Percentiles rank a stretch among this genome's conserved stretches.
Conservation (phyloP, 208 protist species). For the Tritrichomonas musculus region DNA sequence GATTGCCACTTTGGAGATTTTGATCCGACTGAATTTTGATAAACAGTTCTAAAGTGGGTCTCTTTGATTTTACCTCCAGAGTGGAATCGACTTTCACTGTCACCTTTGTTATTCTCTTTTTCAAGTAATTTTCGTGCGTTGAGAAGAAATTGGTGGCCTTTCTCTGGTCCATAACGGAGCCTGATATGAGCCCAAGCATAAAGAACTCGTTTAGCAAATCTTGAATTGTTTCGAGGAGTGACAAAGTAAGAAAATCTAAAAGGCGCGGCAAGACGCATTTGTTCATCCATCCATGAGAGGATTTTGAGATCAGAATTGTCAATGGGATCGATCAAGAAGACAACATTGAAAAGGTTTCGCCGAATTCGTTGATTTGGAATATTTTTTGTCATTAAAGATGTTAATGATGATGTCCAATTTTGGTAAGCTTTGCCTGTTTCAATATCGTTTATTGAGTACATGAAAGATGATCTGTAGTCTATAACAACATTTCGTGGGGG, state of each 20-base stretch:
- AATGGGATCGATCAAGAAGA: not conserved
- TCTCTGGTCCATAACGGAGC: not conserved
- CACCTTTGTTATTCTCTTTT: no score
- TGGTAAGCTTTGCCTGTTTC: not conserved
- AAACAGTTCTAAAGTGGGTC: not conserved
- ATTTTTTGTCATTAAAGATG: not conserved
- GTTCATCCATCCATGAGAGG: not conserved
- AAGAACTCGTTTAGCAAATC: not conserved
- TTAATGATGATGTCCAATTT: slow-evolving; percentile 3
- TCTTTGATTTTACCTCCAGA: not conserved
- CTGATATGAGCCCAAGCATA: not conserved
- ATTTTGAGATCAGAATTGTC: not conserved
- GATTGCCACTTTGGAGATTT: not conserved
- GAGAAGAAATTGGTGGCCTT: not conserved
- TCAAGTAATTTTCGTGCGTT: not conserved
- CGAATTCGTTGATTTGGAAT: not conserved
- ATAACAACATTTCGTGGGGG: not conserved
- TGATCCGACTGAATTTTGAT: not conserved
- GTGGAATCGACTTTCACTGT: no score
- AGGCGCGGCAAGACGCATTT: not conserved
- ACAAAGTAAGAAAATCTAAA: not conserved
- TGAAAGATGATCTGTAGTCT: not conserved
- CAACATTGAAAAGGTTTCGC: not conserved
- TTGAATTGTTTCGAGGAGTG: not conserved
- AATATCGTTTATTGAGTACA: not conserved